Evolutionary conservation across 2,329 filamentous ascomycete species (phyloP).

Genomic region (Fusarium sp.): DNA sequence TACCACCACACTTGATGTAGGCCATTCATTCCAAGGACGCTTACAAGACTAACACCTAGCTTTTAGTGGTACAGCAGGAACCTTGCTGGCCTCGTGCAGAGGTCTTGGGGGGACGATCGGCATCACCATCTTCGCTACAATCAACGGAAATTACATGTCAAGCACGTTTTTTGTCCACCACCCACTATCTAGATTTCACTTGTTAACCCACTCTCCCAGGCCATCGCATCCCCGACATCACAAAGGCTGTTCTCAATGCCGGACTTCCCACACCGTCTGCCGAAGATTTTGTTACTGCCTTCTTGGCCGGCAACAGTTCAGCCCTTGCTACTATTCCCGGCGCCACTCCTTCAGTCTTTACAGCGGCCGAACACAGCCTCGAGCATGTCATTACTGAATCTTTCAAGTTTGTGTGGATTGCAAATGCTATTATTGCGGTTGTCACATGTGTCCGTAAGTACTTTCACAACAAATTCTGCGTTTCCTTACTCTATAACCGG

Average conservation of each 20-base stretch:
- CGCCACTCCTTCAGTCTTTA: not conserved
- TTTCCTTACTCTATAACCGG: no score
- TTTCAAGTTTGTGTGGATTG: slow-evolving; percentile 6
- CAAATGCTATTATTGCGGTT: not conserved
- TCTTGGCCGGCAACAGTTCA: not conserved
- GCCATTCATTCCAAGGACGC: not conserved
- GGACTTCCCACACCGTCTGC: not conserved
- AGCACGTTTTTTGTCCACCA: not conserved
- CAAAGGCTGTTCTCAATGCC: not conserved
- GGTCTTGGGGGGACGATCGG: not conserved
- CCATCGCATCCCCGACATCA: not conserved
- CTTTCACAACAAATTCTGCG: no score
- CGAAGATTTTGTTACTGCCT: not conserved
- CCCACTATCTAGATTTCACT: not conserved
- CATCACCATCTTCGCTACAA: not conserved
- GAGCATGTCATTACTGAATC: not conserved
- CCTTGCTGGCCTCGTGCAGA: not conserved
- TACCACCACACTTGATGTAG: not conserved
- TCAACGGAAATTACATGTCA: not conserved
- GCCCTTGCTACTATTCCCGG: not conserved
- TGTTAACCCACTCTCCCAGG: not conserved
- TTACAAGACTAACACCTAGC: not conserved
- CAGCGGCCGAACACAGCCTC: not conserved
- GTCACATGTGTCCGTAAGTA: not conserved
- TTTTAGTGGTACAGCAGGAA: not conserved